Percentiles rank a stretch among this genome's conserved stretches.
These are phyloP conservation scores for Ammopiptanthus mongolicus DNA, from an alignment of 306 rosid species.

Conservation along the genomic window DNA sequence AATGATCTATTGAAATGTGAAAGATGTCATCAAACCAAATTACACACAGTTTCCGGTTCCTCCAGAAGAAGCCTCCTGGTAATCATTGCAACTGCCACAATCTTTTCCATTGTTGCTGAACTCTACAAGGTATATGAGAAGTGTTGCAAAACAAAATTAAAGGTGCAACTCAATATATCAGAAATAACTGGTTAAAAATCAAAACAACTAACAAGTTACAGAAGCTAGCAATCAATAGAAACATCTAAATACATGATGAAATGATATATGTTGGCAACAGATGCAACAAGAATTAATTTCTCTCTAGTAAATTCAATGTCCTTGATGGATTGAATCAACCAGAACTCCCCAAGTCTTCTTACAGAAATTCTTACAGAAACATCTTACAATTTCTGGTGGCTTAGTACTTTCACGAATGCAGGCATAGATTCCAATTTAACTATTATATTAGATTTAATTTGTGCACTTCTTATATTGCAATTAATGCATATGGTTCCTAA, in stretches of 20 bases:
- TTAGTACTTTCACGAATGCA: neutral
- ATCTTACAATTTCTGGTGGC: neutral
- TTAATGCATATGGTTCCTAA: neutral
- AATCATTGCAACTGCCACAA: constrained; percentile 85
- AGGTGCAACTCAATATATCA: constrained; percentile 16
- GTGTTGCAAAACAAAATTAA: constrained; percentile 16
- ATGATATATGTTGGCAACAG: neutral
- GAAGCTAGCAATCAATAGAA: neutral
- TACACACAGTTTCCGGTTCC: constrained; percentile 74
- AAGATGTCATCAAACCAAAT: constrained; percentile 22
- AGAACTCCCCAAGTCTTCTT: neutral
- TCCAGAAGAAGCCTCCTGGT: constrained; percentile 91
- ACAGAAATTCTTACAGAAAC: neutral
- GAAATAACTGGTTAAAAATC: constrained; percentile 10
- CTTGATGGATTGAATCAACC: neutral
- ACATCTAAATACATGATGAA: neutral
- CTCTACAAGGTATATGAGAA: constrained; percentile 45
- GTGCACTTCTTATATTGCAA: neutral
- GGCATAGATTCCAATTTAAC: constrained; percentile 8
- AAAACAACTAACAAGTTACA: neutral
- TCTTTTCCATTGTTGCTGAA: constrained; percentile 70
- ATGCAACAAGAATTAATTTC: neutral
- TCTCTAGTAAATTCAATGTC: neutral
- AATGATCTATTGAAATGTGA: constrained; percentile 12
- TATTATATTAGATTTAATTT: neutral